phyloP scores from a whole-genome alignment of 139 green algal species.

The Micromonas pusilla region DNA sequence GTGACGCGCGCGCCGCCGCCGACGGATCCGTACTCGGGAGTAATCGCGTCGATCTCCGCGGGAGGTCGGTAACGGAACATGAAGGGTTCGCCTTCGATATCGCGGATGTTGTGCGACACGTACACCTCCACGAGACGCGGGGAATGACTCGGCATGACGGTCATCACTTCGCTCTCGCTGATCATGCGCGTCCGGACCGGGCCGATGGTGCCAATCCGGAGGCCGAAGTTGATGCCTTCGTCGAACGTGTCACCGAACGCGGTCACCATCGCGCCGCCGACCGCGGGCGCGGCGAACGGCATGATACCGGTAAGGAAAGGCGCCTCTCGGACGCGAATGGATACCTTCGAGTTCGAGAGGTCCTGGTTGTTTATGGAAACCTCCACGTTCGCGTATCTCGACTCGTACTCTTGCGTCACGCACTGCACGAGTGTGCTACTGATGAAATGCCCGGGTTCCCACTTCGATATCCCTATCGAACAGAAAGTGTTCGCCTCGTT shows the following conservation, averaged over 20 bases:
- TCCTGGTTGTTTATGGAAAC: background rate
- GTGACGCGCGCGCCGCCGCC: background rate
- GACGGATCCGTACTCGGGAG: background rate
- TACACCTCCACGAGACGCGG: background rate
- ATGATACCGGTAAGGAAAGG: background rate
- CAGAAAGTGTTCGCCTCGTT: background rate
- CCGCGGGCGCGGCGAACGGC: background rate
- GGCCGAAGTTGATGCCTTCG: background rate
- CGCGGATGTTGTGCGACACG: background rate
- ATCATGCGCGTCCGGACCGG: background rate
- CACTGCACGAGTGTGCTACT: background rate
- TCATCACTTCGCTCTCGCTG: background rate
- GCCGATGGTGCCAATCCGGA: background rate
- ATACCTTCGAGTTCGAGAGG: background rate
- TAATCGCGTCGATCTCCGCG: background rate
- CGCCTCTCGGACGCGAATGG: background rate
- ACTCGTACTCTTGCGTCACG: background rate
- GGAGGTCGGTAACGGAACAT: background rate
- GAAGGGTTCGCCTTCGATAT: background rate
- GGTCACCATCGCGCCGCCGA: background rate
- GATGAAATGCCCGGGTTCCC: background rate
- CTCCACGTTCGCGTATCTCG: background rate
- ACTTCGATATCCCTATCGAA: background rate
- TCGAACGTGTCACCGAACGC: background rate
- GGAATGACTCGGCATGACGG: slow-evolving; percentile 8